Evolutionary conservation across 805 yeast species (phyloP).

Genomic region (Metschnikowia henanensis): DNA sequence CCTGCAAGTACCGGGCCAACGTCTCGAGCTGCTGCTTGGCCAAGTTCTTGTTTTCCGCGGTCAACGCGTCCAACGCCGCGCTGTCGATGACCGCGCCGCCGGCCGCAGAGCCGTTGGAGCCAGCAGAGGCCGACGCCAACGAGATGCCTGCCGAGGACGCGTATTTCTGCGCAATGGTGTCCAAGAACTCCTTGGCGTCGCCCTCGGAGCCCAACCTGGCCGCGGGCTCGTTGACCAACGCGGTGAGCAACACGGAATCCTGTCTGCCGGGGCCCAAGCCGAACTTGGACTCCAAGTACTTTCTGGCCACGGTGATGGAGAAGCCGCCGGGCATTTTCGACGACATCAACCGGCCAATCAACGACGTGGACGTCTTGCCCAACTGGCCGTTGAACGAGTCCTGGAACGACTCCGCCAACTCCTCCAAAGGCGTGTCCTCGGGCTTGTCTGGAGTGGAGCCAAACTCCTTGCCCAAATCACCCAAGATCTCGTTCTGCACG

Average conservation of each 20-base stretch:
- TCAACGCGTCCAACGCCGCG: conserved; percentile 87
- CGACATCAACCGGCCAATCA: conserved; percentile 87
- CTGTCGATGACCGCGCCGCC: conserved; percentile 92
- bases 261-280: conserved; percentile 95
- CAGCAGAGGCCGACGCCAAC: conserved; percentile 62
- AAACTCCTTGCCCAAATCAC: conserved; percentile 98
- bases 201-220: conserved; percentile 80
- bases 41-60: conserved; percentile 66
- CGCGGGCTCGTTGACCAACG: conserved; percentile 89
- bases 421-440: conserved; percentile 95
- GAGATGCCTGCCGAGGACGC: conserved; percentile 82
- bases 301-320: conserved; percentile 87
- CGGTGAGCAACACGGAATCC: conserved; percentile 81
- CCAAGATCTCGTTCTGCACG: conserved; percentile 96
- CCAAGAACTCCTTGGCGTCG: conserved; percentile 91
- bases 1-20: conserved; percentile 90
- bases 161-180: conserved; percentile 77
- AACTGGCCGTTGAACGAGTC: conserved; percentile 84
- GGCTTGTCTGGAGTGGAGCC: conserved; percentile 99
- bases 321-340: conserved; percentile 99
- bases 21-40: conserved; percentile 86
- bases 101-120: conserved; percentile 52
- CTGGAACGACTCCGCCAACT: conserved; percentile 94
- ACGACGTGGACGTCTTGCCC: conserved; percentile 91
- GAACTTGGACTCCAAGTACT: conserved; percentile 88